Evolutionary conservation across 140 eudicot species (phyloP).

Genomic region (Cichorium intybus): DNA sequence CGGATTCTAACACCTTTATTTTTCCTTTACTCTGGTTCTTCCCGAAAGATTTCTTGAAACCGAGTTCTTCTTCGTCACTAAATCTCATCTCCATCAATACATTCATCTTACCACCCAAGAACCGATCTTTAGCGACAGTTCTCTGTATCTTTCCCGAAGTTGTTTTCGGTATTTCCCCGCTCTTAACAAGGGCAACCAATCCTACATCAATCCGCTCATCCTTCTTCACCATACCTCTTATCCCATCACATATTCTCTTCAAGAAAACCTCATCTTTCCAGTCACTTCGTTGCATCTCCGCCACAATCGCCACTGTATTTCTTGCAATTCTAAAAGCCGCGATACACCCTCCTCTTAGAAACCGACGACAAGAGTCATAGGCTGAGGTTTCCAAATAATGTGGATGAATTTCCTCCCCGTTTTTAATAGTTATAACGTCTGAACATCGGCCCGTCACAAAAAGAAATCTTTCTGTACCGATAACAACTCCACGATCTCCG

Average conservation of each 20-base stretch:
- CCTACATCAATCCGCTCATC: slow-evolving; percentile 48
- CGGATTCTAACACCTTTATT: slow-evolving; percentile 4
- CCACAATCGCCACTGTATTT: slow-evolving; percentile 39
- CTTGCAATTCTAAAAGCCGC: slow-evolving; percentile 43
- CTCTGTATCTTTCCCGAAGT: slow-evolving; percentile 80
- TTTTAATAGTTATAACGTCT: slow-evolving; percentile 43
- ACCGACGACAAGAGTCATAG: slow-evolving; percentile 39
- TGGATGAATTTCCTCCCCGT: slow-evolving; percentile 46
- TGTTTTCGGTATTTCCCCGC: slow-evolving; percentile 65
- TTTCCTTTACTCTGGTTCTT: slow-evolving; percentile 5
- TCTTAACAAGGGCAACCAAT: slow-evolving; percentile 53
- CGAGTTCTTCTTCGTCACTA: slow-evolving; percentile 1
- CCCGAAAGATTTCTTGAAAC: slow-evolving; percentile 17
- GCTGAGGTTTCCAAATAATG: slow-evolving; percentile 72
- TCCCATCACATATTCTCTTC: slow-evolving; percentile 49
- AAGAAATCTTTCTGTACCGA: slow-evolving; percentile 57
- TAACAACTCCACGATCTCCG: slow-evolving; percentile 64
- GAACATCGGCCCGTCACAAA: slow-evolving; percentile 65
- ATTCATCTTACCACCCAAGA: slow-evolving; percentile 39
- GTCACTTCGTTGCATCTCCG: slow-evolving; percentile 52
- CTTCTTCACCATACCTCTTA: slow-evolving; percentile 37
- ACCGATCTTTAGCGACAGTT: slow-evolving; percentile 64
- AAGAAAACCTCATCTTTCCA: slow-evolving; percentile 22
- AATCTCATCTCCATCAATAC: slow-evolving; percentile 48
- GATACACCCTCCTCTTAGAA: slow-evolving; percentile 68